Percentiles rank a stretch among this genome's conserved stretches.
These are phyloP conservation scores for Hypoxylon sp. DNA, from an alignment of 2,329 filamentous ascomycete genomes.

Conservation along the genomic window DNA sequence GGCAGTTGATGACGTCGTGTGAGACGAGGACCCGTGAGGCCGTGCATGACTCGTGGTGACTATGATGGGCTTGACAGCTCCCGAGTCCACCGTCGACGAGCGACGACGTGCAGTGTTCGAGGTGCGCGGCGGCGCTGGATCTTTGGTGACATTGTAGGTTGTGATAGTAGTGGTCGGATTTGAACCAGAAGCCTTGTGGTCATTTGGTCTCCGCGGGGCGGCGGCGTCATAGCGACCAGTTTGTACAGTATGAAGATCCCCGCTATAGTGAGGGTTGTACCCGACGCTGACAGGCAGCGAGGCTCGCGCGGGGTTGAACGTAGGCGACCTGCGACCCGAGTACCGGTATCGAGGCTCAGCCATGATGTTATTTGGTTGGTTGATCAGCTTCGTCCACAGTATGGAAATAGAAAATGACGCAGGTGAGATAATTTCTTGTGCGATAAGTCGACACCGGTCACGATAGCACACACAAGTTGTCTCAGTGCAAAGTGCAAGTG, in stretches of 20 bases:
- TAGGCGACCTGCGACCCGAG: slow-evolving; percentile 60
- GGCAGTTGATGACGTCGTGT: slow-evolving; percentile 55
- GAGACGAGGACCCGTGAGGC: slow-evolving; percentile 57
- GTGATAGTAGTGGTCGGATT: slow-evolving; percentile 62
- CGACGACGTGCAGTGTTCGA: slow-evolving; percentile 61
- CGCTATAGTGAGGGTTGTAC: slow-evolving; percentile 64
- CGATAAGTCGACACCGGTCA: slow-evolving; percentile 19
- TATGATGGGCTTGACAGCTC: slow-evolving; percentile 67
- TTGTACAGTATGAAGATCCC: slow-evolving; percentile 68
- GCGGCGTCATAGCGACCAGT: slow-evolving; percentile 54
- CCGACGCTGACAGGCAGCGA: slow-evolving; percentile 66
- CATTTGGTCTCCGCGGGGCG: slow-evolving; percentile 54
- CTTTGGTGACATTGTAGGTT: slow-evolving; percentile 69
- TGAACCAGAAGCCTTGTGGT: slow-evolving; percentile 48
- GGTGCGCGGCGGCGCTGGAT: slow-evolving; percentile 62
- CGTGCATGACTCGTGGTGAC: slow-evolving; percentile 65
- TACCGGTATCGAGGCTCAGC: slow-evolving; percentile 62
- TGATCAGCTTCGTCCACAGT: slow-evolving; percentile 20
- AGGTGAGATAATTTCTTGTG: slow-evolving; percentile 12
- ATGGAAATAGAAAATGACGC: slow-evolving; percentile 19
- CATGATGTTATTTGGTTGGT: slow-evolving; percentile 55
- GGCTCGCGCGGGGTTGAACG: slow-evolving; percentile 64
- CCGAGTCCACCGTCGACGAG: slow-evolving; percentile 65
- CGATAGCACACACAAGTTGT: slow-evolving; percentile 24
- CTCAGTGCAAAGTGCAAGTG: slow-evolving; percentile 6